These are phyloP conservation scores for Sonneratia alba DNA, from an alignment of 345 rosid genomes.

Conservation along the genomic window DNA sequence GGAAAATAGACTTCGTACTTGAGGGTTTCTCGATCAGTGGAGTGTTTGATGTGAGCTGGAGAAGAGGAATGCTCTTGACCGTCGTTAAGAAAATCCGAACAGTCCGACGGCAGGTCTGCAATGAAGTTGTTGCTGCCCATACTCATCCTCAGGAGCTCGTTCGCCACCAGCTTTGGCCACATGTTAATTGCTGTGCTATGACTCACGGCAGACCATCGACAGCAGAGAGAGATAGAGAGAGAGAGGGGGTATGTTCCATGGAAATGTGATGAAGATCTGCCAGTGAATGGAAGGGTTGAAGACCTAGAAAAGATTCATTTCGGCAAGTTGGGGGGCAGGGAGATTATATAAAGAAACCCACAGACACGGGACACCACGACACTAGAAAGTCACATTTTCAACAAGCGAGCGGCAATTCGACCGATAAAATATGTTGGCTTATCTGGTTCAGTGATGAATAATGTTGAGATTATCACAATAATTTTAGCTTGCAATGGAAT, in stretches of 20 bases:
- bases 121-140: conserved; percentile 25
- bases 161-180: conserved; percentile 25
- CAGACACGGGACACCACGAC: too few species aligned
- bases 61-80: not conserved
- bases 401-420: too few species aligned
- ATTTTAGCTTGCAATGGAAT: too few species aligned
- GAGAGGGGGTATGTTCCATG: not conserved
- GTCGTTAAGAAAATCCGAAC: not conserved
- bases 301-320: not conserved
- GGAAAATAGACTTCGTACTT: not conserved
- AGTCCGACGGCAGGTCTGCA: conserved; percentile 19
- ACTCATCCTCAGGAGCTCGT: conserved; percentile 15
- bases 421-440: too few species aligned
- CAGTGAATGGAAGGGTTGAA: not conserved
- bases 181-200: conserved; percentile 8
- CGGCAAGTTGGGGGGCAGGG: not conserved
- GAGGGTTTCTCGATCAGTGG: not conserved
- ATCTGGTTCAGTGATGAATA: too few species aligned
- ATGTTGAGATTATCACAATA: too few species aligned
- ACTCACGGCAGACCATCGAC: not conserved
- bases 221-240: conserved; percentile 3
- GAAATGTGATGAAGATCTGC: not conserved
- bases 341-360: not conserved
- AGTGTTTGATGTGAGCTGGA: not conserved
- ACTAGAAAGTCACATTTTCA: too few species aligned